Conservation (phyloP, 2,329 filamentous ascomycete species). For the Monosporascus sp. region DNA sequence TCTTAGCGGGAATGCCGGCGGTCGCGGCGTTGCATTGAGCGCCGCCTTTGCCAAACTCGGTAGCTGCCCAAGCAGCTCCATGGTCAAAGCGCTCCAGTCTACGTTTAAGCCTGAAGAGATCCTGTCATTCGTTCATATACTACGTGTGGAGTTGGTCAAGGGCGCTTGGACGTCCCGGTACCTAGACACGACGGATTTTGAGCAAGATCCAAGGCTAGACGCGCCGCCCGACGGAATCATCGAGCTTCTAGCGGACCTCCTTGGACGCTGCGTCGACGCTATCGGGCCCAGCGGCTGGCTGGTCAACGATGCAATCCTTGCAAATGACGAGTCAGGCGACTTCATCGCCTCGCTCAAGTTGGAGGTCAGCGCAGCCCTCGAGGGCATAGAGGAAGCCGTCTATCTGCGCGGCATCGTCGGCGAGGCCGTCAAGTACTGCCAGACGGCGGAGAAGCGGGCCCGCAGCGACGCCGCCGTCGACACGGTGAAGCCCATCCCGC, state of each 20-base stretch:
- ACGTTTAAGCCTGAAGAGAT: conserved; percentile 64
- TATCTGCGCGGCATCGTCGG: conserved; percentile 60
- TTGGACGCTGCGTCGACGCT: conserved; percentile 70
- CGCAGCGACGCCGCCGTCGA: conserved; percentile 18
- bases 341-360: conserved; percentile 61
- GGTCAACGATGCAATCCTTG: conserved; percentile 51
- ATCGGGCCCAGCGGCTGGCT: conserved; percentile 73
- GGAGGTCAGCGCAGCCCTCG: conserved; percentile 66
- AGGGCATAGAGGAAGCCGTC: conserved; percentile 65
- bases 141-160: conserved; percentile 67
- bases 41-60: conserved; percentile 66
- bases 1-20: conserved; percentile 58
- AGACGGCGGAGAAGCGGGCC: conserved; percentile 27
- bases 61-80: conserved; percentile 54
- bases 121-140: conserved; percentile 64
- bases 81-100: conserved; percentile 59
- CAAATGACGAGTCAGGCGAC: conserved; percentile 53
- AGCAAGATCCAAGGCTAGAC: conserved; percentile 38
- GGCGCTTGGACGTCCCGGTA: conserved; percentile 74
- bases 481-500: conserved; percentile 39
- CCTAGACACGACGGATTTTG: conserved; percentile 51
- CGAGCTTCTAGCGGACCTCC: conserved; percentile 64
- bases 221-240: conserved; percentile 64
- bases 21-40: conserved; percentile 60
- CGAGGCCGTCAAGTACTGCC: conserved; percentile 61